Percentiles rank a stretch among this genome's conserved stretches.
Evolutionary conservation across 768 basidiomycete genomes (phyloP).

Genomic region (Hericium erinaceus): DNA sequence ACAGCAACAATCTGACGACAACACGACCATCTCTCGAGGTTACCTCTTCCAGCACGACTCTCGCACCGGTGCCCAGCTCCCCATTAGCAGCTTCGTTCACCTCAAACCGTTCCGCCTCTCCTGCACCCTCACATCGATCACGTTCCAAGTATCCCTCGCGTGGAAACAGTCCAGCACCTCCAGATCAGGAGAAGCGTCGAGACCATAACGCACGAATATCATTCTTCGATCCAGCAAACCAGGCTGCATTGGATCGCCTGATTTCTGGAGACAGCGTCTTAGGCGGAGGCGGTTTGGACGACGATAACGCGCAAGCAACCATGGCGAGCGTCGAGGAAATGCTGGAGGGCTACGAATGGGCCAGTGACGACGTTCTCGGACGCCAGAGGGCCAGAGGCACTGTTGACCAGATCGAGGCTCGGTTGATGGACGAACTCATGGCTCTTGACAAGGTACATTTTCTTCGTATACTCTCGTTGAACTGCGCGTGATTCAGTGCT

Average conservation of each 20-base stretch:
- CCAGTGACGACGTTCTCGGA: conserved; percentile 66
- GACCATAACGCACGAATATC: conserved; percentile 69
- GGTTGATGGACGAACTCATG: conserved; percentile 80
- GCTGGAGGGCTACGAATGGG: conserved; percentile 98
- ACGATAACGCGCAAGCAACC: conserved; percentile 71
- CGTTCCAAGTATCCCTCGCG: not conserved
- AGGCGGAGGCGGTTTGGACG: conserved; percentile 31
- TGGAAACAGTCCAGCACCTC: conserved; percentile 5
- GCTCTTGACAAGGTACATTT: conserved; percentile 80
- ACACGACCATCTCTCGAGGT: conserved; percentile 9
- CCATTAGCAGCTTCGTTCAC: not conserved
- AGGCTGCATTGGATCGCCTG: conserved; percentile 62
- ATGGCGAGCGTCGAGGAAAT: conserved; percentile 94
- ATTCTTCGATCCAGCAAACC: conserved; percentile 75
- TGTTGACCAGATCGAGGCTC: conserved; percentile 86
- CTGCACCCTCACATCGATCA: conserved; percentile 4
- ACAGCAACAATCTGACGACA: not conserved
- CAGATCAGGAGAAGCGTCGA: conserved; percentile 34
- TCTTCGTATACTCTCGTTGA: conserved; percentile 5
- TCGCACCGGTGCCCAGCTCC: not conserved
- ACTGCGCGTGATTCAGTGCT: not conserved
- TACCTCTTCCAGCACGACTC: conserved; percentile 7
- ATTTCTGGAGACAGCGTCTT: conserved; percentile 32
- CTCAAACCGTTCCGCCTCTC: conserved; percentile 6
- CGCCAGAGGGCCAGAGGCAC: conserved; percentile 59